These are phyloP conservation scores for Alternaria gansuensis DNA, from an alignment of 2,329 filamentous ascomycete genomes.

Conservation along the genomic window DNA sequence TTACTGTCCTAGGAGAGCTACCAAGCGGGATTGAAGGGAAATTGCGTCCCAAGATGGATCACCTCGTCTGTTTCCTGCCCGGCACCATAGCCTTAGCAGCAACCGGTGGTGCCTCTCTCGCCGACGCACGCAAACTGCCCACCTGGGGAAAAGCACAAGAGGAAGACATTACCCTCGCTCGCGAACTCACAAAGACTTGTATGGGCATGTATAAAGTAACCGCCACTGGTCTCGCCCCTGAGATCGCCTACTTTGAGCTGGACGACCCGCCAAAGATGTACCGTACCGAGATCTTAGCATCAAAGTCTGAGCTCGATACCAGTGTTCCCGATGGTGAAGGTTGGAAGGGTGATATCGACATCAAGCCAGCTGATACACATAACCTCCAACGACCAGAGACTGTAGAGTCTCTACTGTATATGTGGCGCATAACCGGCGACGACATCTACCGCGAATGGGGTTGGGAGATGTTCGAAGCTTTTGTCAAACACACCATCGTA, in stretches of 20 bases:
- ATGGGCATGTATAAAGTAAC: conserved; percentile 97
- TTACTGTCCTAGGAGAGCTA: conserved; percentile 90
- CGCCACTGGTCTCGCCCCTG: conserved; percentile 87
- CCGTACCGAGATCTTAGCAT: conserved; percentile 55
- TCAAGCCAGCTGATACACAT: conserved; percentile 85
- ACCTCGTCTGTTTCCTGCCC: conserved; percentile 96
- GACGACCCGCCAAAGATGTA: conserved; percentile 72
- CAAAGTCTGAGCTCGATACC: conserved; percentile 52
- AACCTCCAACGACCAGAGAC: conserved; percentile 97
- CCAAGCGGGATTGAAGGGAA: conserved; percentile 73
- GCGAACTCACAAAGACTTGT: conserved; percentile 94
- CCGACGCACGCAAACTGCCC: conserved; percentile 74
- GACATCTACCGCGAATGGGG: conserved; percentile 92
- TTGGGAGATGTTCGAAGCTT: conserved; percentile 97
- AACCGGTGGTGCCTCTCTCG: conserved; percentile 79
- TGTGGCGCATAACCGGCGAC: conserved; percentile 98
- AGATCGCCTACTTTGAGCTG: conserved; percentile 91
- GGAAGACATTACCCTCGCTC: conserved; percentile 84
- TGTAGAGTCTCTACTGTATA: conserved; percentile 95
- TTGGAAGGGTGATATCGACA: conserved; percentile 80
- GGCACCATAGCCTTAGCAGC: conserved; percentile 91
- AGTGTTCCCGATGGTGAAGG: conserved; percentile 57
- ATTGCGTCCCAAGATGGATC: conserved; percentile 93
- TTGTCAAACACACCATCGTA: conserved; percentile 84
- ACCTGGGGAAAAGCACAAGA: conserved; percentile 81